These are phyloP conservation scores for Ascochyta lentis DNA, from an alignment of 2,329 filamentous ascomycete species.

Conservation along the genomic window DNA sequence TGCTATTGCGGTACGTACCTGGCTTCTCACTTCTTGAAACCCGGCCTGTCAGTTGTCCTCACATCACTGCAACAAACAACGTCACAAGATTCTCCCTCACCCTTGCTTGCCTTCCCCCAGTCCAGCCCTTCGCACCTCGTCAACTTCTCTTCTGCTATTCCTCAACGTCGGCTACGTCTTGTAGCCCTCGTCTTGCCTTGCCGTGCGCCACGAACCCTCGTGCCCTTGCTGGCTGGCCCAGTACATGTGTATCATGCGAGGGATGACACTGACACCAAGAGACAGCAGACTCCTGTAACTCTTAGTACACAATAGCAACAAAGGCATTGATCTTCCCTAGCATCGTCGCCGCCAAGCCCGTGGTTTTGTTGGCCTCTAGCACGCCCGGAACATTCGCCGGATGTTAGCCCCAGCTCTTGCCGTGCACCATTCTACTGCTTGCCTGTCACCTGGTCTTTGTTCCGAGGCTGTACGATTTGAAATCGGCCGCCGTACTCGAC, in stretches of 20 bases:
- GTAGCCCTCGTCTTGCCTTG: conserved; percentile 27
- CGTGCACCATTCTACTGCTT: conserved; percentile 7
- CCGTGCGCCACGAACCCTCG: conserved; percentile 26
- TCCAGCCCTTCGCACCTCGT: conserved; percentile 13
- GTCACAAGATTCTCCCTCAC: conserved; percentile 37
- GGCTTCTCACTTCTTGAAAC: conserved; percentile 41
- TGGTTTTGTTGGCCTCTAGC: conserved; percentile 19
- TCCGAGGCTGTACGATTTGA: neutral
- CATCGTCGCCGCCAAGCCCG: conserved; percentile 27
- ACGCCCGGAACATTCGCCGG: conserved; percentile 27
- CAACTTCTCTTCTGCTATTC: conserved; percentile 2
- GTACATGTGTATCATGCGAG: conserved; percentile 38
- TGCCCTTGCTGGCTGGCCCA: conserved; percentile 27
- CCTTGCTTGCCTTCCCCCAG: conserved; percentile 24
- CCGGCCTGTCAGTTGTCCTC: conserved; percentile 35
- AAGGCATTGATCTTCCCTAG: conserved; percentile 17
- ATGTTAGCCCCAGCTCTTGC: conserved; percentile 18
- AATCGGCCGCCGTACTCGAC: conserved; percentile 7
- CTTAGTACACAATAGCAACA: conserved; percentile 26
- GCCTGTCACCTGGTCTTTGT: neutral
- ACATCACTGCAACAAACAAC: conserved; percentile 39
- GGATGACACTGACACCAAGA: conserved; percentile 33
- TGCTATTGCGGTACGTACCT: conserved; percentile 52
- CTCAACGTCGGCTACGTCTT: conserved; percentile 14
- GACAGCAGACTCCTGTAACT: conserved; percentile 32